Conservation (phyloP, 2,329 filamentous ascomycete species). For the Shiraia sp. region DNA sequence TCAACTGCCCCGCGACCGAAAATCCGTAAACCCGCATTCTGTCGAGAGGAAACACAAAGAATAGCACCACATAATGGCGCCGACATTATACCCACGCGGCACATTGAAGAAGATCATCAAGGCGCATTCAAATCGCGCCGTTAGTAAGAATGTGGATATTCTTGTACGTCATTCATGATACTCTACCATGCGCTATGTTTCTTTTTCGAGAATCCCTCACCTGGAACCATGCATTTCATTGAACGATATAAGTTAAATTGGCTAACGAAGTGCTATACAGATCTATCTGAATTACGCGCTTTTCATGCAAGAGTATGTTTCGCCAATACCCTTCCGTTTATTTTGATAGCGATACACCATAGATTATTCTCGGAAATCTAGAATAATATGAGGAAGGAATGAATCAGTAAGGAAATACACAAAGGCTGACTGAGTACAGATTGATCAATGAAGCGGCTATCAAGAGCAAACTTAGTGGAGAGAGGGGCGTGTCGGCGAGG, state of each 20-base stretch:
- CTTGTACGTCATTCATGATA: constrained; percentile 66
- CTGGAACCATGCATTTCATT: background rate
- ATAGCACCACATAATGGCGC: constrained; percentile 67
- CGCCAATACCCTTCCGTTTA: too few relatives aligned
- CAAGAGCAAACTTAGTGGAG: constrained; percentile 72
- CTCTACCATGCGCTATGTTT: too few relatives aligned
- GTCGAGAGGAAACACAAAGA: too few relatives aligned
- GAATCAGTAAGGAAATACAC: background rate
- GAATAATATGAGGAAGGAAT: constrained; percentile 2
- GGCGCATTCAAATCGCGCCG: constrained; percentile 76
- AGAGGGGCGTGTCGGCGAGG: constrained; percentile 73
- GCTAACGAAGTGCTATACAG: constrained; percentile 51
- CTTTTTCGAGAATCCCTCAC: background rate
- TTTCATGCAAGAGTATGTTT: constrained; percentile 69
- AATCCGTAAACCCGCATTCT: too few relatives aligned
- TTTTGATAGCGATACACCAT: too few relatives aligned
- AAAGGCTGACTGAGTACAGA: constrained; percentile 47
- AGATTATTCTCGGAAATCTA: too few relatives aligned
- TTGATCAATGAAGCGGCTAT: constrained; percentile 81
- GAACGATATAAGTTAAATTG: background rate
- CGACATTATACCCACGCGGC: constrained; percentile 77
- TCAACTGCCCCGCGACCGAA: too few relatives aligned
- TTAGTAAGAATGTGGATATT: constrained; percentile 86
- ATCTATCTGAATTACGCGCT: constrained; percentile 84
- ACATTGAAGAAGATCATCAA: constrained; percentile 90